phyloP scores from a whole-genome alignment of 345 rosid genomes.

The Murraya koenigii region DNA sequence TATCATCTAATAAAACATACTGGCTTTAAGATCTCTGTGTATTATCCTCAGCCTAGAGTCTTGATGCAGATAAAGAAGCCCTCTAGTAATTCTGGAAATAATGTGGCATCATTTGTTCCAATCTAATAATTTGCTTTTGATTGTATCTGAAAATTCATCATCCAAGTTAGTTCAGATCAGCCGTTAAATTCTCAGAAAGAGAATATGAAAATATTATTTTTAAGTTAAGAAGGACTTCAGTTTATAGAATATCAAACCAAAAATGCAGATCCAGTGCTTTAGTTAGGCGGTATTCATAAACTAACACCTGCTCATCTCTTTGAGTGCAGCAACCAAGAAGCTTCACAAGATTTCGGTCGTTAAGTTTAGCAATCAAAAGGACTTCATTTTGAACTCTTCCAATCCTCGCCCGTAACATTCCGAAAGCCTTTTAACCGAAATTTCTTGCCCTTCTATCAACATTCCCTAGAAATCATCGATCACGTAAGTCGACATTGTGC shows the following conservation, averaged over 20 bases:
- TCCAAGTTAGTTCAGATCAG: background rate
- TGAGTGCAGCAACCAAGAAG: slow-evolving; percentile 39
- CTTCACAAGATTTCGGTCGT: slow-evolving; percentile 43
- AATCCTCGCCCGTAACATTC: slow-evolving; percentile 33
- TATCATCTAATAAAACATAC: slow-evolving; percentile 35
- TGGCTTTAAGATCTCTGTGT: slow-evolving; percentile 38
- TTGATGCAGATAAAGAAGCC: slow-evolving; percentile 33
- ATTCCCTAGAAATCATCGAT: too few species aligned
- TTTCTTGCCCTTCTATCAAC: slow-evolving; percentile 32
- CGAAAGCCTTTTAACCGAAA: slow-evolving; percentile 40
- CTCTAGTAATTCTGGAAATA: slow-evolving; percentile 22
- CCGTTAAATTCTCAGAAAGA: too few species aligned
- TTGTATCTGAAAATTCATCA: slow-evolving; percentile 14
- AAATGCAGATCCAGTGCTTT: slow-evolving; percentile 27
- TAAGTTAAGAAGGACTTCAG: background rate
- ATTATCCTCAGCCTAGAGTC: slow-evolving; percentile 25
- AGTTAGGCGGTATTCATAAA: slow-evolving; percentile 50
- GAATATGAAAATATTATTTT: too few species aligned
- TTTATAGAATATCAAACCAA: background rate
- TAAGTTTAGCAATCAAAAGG: slow-evolving; percentile 30
- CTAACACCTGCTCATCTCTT: slow-evolving; percentile 35
- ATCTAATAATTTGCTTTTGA: background rate
- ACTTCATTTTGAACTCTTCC: slow-evolving; percentile 43
- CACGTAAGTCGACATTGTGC: too few species aligned
- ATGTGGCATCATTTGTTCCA: slow-evolving; percentile 14